Evolutionary conservation across 1,284 basidiomycete genomes (phyloP).

Genomic region (Mycena sp.): DNA sequence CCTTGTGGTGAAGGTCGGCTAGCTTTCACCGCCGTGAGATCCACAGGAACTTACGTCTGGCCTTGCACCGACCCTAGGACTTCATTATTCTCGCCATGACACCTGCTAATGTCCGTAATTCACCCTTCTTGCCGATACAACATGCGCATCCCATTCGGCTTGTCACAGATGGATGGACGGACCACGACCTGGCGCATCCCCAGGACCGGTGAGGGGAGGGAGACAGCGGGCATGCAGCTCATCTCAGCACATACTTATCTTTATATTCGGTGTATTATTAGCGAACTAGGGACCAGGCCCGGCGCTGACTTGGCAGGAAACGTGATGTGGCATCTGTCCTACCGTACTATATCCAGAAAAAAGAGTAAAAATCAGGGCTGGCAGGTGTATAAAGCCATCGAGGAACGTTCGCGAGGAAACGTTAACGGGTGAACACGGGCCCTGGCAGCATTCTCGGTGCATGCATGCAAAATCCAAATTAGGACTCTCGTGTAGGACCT

Average conservation of each 20-base stretch:
- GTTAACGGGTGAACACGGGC: not conserved
- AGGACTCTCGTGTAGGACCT: too few relatives aligned
- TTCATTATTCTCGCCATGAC: constrained; percentile 48
- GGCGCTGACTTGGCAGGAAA: constrained; percentile 9
- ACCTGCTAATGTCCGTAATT: constrained; percentile 47
- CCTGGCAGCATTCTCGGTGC: constrained; percentile 15
- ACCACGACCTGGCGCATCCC: constrained; percentile 43
- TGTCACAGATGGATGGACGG: constrained; percentile 55
- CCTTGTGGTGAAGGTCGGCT: constrained; percentile 48
- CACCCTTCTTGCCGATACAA: constrained; percentile 47
- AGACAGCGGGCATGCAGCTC: constrained; percentile 16
- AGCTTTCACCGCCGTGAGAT: not conserved
- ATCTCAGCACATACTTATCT: too few relatives aligned
- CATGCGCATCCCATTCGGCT: constrained; percentile 55
- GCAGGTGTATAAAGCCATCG: constrained; percentile 46
- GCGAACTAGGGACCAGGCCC: not conserved
- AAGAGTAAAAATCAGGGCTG: not conserved
- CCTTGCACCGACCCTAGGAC: constrained; percentile 42
- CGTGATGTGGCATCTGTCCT: not conserved
- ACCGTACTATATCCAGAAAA: constrained; percentile 5
- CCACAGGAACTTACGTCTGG: not conserved
- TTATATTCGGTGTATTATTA: constrained; percentile 7
- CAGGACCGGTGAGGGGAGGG: constrained; percentile 35
- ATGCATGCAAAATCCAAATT: constrained; percentile 19
- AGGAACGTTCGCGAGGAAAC: constrained; percentile 19